These are phyloP conservation scores for Parascedosporium putredinis DNA, from an alignment of 2,329 filamentous ascomycete species.

Conservation along the genomic window DNA sequence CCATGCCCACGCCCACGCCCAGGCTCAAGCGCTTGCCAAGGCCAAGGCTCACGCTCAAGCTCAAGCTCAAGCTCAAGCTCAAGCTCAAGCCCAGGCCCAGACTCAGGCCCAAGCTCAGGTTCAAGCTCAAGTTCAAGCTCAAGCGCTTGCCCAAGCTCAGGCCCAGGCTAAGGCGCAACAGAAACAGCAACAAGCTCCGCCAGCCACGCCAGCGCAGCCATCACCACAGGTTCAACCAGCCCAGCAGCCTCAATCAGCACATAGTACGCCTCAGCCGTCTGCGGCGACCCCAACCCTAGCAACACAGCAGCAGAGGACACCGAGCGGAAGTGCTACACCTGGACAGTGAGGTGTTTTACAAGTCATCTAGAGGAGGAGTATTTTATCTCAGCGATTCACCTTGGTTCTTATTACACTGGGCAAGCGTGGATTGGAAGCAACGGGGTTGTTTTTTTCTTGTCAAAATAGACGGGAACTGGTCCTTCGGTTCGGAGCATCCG, in stretches of 20 bases:
- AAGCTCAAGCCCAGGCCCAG: conserved; percentile 7
- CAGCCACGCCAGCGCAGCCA: conserved; percentile 12
- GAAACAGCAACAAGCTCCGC: conserved; percentile 7
- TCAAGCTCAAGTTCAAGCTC: neutral
- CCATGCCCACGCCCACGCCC: conserved; percentile 12
- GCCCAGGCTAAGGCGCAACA: conserved; percentile 10
- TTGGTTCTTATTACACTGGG: neutral
- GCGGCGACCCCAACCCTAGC: conserved; percentile 4
- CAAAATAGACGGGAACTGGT: conserved; percentile 1
- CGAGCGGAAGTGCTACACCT: conserved; percentile 30
- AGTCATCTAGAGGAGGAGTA: no score
- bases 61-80: conserved; percentile 12
- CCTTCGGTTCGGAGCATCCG: neutral
- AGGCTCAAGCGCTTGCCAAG: conserved; percentile 17
- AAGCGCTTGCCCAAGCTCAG: conserved; percentile 5
- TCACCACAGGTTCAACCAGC: no score
- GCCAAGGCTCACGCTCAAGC: conserved; percentile 8
- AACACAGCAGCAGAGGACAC: conserved; percentile 19
- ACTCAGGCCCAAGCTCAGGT: conserved; percentile 6
- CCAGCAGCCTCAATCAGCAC: conserved; percentile 3
- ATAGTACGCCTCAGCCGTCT: neutral
- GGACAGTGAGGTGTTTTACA: conserved; percentile 16
- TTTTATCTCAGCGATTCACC: neutral
- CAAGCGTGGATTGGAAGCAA: neutral
- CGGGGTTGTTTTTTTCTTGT: conserved; percentile 1